Base-by-base conservation (phyloP, 768 basidiomycete genomes). In the Collybia mongolica region DNA sequence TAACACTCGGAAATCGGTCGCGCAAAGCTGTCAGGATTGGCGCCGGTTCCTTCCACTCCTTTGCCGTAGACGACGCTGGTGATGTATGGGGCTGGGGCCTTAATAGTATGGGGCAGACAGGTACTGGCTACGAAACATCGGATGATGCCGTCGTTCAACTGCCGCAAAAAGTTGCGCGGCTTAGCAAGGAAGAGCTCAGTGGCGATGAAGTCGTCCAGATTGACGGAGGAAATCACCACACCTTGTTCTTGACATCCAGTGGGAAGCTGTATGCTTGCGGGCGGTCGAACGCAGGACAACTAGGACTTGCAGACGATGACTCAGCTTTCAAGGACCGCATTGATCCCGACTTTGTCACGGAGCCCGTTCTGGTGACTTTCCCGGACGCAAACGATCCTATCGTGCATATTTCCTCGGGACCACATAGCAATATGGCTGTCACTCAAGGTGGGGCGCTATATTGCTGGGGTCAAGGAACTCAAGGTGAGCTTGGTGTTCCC, bases 21-120 rank as follows among this genome's bases (percentile, higher is more conserved):
- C 80, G 85, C 59, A 73, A 72, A 67, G 73, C 72, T 39, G 83
- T 86, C 11, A 71, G 70, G 37, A 72, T 98, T 53, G 93, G 93
- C 3, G 81, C 93, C 0, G 95, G 96, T 6, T 78, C 79, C 45
- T 90, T 84, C 67, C 88, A 91, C 60, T 95, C 93, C 0, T 98
- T 97, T 60, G 95, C 94, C 2, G 83, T 98, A 49, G 88, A 93
- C 64, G 81, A 88, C 46, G 71, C 75, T 5, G 94, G 93, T 23
- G 81, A 79, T 43, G 88, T 96, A 7, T 98, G 87, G 85, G 93
- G 83, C 11, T 98, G 96, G 96, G 96, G 96, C n/a, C 74, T 94
- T 52, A 97, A 98, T 67, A 90, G 74, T 68, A 89, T 79, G 86
- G 94, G 88, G 23, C 90, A 92, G 67, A 83, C 82, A 1, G 90